Percentiles rank a stretch among this genome's conserved stretches.
Conservation (phyloP, 2,329 filamentous ascomycete species). For the Epichloe baconii region DNA sequence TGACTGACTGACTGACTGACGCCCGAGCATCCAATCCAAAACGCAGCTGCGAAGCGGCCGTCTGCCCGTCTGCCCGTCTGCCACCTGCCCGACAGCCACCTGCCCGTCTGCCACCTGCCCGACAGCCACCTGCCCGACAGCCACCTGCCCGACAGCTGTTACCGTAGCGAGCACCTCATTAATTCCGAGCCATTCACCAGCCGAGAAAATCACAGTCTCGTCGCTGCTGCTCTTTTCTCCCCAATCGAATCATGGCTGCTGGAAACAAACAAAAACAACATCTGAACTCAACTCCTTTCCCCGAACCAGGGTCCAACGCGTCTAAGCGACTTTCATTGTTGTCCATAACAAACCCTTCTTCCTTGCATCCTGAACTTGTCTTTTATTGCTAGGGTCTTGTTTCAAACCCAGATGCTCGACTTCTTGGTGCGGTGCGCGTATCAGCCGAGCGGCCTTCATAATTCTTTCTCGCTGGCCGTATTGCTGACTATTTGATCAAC, state of each 20-base stretch:
- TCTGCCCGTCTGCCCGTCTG: not conserved
- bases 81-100: not conserved
- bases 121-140: slow-evolving; percentile 6
- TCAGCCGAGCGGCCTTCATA: not conserved
- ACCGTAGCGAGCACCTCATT: not conserved
- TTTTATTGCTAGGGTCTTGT: not conserved
- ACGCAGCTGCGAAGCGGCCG: not conserved
- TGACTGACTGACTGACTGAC: not conserved
- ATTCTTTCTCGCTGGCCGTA: not conserved
- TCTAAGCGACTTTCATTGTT: not conserved
- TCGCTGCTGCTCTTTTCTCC: not conserved
- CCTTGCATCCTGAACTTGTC: not conserved
- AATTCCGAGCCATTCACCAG: not conserved
- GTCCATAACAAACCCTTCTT: not conserved
- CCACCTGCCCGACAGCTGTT: slow-evolving; percentile 4
- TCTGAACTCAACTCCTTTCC: not conserved
- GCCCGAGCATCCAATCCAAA: not conserved
- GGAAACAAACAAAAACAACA: not conserved
- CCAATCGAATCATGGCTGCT: not conserved
- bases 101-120: not conserved
- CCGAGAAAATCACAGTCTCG: not conserved
- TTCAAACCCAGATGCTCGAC: not conserved
- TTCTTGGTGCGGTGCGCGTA: not conserved
- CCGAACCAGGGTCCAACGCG: not conserved
- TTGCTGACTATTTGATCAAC: too few relatives aligned